These are phyloP conservation scores for Cercospora citrullina DNA, from an alignment of 2,329 filamentous ascomycete genomes.

Conservation along the genomic window DNA sequence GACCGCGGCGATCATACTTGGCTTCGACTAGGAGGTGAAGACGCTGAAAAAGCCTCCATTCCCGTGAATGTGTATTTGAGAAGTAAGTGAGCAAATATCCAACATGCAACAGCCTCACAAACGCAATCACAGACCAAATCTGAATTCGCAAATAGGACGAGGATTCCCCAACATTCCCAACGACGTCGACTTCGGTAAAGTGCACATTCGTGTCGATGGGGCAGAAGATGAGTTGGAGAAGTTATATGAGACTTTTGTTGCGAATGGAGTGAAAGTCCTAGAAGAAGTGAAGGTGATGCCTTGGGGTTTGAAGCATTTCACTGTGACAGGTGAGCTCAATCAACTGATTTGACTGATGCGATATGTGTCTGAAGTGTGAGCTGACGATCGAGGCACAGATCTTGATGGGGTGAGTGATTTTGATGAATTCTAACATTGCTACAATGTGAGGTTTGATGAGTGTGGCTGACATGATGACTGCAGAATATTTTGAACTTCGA, in stretches of 20 bases:
- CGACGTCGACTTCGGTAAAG: conserved; percentile 20
- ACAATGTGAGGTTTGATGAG: background rate
- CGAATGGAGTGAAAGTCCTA: conserved; percentile 15
- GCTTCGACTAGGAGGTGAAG: conserved; percentile 1
- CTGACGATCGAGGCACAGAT: background rate
- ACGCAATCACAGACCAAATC: too few relatives aligned
- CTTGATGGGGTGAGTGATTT: conserved; percentile 9
- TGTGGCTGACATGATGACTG: conserved; percentile 2
- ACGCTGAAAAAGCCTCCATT: conserved; percentile 3
- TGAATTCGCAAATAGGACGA: background rate
- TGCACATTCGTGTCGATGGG: conserved; percentile 17
- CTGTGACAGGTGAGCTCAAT: conserved; percentile 12
- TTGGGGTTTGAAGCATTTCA: conserved; percentile 21
- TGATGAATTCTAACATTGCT: background rate
- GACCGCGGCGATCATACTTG: conserved; percentile 19
- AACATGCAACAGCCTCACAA: too few relatives aligned
- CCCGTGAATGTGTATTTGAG: conserved; percentile 17
- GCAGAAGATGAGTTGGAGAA: conserved; percentile 18
- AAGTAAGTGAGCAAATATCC: background rate
- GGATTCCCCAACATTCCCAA: conserved; percentile 15
- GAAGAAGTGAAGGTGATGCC: conserved; percentile 8
- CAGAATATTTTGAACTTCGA: conserved; percentile 17
- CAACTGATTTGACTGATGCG: background rate
- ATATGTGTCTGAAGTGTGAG: background rate
- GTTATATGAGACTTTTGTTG: conserved; percentile 1